Base-by-base conservation (phyloP, 768 basidiomycete genomes). In the Pleurotus ostreatus region DNA sequence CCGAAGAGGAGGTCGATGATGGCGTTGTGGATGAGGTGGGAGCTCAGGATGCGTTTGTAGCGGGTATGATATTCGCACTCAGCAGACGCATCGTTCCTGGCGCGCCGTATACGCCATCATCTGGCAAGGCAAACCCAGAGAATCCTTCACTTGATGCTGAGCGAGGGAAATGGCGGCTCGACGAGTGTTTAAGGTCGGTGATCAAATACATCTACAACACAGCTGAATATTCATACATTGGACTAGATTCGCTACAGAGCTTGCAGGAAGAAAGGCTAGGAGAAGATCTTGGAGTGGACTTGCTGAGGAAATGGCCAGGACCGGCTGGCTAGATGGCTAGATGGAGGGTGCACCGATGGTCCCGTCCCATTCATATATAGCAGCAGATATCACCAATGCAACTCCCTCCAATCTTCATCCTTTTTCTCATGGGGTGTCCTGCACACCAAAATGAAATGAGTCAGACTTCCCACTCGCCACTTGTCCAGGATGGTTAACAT, bases 11-110 rank as follows among this genome's bases (percentile, higher is more conserved):
- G 46, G 71, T 72, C 7, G 65, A 62, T 4, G 78, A 76, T 15
- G 74, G 73, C 22, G 70, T 80, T 2, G 71, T 84, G 6, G 90
- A 91, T 63, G 89, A 92, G 61, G 80, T 85, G 8, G 89, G 89
- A 1, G 85, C 87, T 1, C 87, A 92, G 61, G 86, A 89, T 56
- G 90, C 89, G 2, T 92, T 92, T 61, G 80, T 91, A n/a, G 85
- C 88, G 0, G 92, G 90, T 6, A 92, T 94, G 89, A 88, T 94
- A 55, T 93, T 83, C 68, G 83, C 90, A 0, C 66, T 94, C 61
- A 91, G 85, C 55, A 73, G 89, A 61, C 77, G 83, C 45, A 71
- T 91, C 52, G 70, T 85, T 46, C 91, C 91, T 30, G 89, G 92
- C 0, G 69, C 80, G 7, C 92, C 89, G n/a, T 93, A 89, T 68